Base-by-base conservation (phyloP, 768 basidiomycete genomes). In the Leccinum rimulosum region DNA sequence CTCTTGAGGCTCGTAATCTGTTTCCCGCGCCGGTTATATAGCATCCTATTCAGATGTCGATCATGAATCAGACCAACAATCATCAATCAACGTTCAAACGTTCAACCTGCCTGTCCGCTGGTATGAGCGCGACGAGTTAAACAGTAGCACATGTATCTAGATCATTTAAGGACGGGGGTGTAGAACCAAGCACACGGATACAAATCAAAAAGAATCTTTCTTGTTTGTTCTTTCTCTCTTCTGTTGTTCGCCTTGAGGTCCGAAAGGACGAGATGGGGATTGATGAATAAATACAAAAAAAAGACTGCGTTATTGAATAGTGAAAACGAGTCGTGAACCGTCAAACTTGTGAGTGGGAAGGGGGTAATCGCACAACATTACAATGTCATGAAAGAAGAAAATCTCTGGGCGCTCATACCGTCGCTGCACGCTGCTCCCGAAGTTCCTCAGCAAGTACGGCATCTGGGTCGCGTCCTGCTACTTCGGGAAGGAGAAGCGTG, bases 401-500 rank as follows among this genome's bases (percentile, higher is more conserved):
- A 47, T 3, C 35, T 2, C 6, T 33, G 31, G 10, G 19, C 11
- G 3, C 9, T 65, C 40, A 68, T 47, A 22, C 50, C 1, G 22
- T 9, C 12, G 12, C 17, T 4, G 19, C 7, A 3, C 49, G 61
- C 8, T 68, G 60, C 50, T 73, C 72, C 7, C 56, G 64, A 17
- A 71, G 50, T 67, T 83, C 81, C 58, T 74, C 67, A 19, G 74
- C 76, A 43, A 79, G 69, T 10, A 84, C 52, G 33, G 75, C 66
- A 57, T 84, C 83, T 8, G 82, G 78, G 52, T 84, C 82, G 53
- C 81, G 82, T 28, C 75, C 77, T 40, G 75, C 74, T 17, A 80
- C 79, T 64, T 84, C 82, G 3, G 82, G 82, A 2, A 84, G 77
- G 53, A 84, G 76, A 6, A 81, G 70, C 10, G 80, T 80, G 61